Evolutionary conservation across 2,329 filamentous ascomycete genomes (phyloP).

Genomic region (Penicillium olsonii): DNA sequence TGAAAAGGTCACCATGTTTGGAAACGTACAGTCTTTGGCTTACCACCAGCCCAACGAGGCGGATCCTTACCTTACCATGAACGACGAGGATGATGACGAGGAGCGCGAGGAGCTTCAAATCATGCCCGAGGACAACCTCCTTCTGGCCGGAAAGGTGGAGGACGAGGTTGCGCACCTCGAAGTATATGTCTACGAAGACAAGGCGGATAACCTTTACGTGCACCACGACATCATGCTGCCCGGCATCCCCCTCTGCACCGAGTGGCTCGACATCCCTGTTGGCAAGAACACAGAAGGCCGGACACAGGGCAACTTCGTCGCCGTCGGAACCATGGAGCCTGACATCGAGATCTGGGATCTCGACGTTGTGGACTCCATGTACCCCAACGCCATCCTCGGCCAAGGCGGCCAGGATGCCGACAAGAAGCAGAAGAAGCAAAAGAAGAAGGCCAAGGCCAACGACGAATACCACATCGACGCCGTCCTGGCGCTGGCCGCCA

Average conservation of each 20-base stretch:
- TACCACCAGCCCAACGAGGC: constrained; percentile 95
- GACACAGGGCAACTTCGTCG: constrained; percentile 83
- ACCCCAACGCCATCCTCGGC: constrained; percentile 92
- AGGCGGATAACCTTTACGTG: constrained; percentile 93
- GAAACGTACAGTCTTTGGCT: constrained; percentile 87
- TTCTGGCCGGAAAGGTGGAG: constrained; percentile 90
- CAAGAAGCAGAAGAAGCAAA: constrained; percentile 70
- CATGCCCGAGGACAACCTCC: constrained; percentile 85
- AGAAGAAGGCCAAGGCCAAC: constrained; percentile 87
- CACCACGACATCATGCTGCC: constrained; percentile 99
- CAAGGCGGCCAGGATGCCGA: constrained; percentile 58
- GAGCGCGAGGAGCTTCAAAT: constrained; percentile 94
- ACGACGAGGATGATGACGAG: constrained; percentile 77
- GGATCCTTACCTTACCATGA: constrained; percentile 93
- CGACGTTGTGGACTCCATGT: constrained; percentile 96
- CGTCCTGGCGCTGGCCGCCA: constrained; percentile 85
- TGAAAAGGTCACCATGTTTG: constrained; percentile 86
- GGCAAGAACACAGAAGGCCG: constrained; percentile 68
- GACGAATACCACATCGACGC: constrained; percentile 93
- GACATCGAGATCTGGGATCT: constrained; percentile 99
- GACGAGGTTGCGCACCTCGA: constrained; percentile 96
- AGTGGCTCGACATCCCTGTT: constrained; percentile 94
- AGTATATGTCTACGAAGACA: constrained; percentile 96
- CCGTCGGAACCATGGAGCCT: constrained; percentile 94
- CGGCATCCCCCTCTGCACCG: constrained; percentile 89